Evolutionary conservation across 2,329 filamentous ascomycete genomes (phyloP), one percentile per base, ranked within the genome.

Genomic region (Xylariales sp.): DNA sequence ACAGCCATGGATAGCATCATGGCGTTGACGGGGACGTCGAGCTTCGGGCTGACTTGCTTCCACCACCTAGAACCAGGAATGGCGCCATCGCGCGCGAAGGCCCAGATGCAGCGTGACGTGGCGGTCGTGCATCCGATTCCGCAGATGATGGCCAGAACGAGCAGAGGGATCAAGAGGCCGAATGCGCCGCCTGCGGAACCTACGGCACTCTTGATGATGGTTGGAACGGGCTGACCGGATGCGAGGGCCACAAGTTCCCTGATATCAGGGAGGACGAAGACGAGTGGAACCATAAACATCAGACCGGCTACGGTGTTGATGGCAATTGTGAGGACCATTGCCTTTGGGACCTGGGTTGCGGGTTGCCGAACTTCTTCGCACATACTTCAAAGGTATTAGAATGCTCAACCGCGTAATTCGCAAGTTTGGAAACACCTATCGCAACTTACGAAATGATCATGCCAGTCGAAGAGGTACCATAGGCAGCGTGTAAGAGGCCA

Each of bases 391-490:
- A 41, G 41, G 35, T 28, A 35, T 19, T 12, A 18, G 25, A n/a
- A n/a, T n/a, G n/a, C n/a, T n/a, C n/a, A n/a, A n/a, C n/a, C n/a
- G n/a, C n/a, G n/a, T n/a, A n/a, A n/a, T n/a, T n/a, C n/a, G n/a
- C n/a, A n/a, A n/a, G n/a, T n/a, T n/a, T n/a, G n/a, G n/a, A n/a
- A n/a, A n/a, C n/a, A n/a, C n/a, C n/a, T n/a, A n/a, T n/a, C 44
- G 20, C 46, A 36, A 70, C 78, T 71, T 65, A 83, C 79, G 80
- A 84, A 58, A 88, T 83, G 45, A 88, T 83, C 84, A 88, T 88
- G 63, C 85, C 85, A 0, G 83, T 87, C 12, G 82, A 84, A 4
- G 83, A 87, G 11, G 83, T 86, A 33, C 81, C 82, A 55, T 88
- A 87, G 47, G 79, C 84, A 37, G 80, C 83, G 53, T 86, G 83